Evolutionary conservation across 495 filamentous ascomycete genomes (phyloP).

Genomic region (Darksidea phi): DNA sequence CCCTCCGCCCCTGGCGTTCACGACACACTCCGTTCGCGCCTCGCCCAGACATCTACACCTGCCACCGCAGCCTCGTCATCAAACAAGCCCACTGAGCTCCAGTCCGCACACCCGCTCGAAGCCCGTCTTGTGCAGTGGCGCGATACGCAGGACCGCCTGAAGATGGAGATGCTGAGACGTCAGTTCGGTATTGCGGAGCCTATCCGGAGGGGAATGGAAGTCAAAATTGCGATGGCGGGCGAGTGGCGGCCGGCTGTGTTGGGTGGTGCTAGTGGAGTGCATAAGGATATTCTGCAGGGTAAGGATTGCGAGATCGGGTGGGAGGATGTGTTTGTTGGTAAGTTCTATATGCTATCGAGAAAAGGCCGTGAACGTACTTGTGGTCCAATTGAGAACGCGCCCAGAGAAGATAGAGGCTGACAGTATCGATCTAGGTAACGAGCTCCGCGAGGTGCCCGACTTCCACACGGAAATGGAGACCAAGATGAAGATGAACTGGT

Average conservation of each 20-base stretch:
- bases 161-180: conserved; percentile 82
- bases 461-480: conserved; percentile 95
- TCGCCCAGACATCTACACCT: conserved; percentile 53
- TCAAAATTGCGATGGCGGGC: conserved; percentile 71
- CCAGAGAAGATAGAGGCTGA: conserved; percentile 21
- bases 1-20: conserved; percentile 88
- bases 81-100: conserved; percentile 30
- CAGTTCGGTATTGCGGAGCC: conserved; percentile 93
- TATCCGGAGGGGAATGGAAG: conserved; percentile 89
- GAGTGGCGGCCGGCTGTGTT: conserved; percentile 52
- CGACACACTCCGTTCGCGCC: conserved; percentile 83
- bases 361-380: background rate
- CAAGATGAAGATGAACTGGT: conserved; percentile 73
- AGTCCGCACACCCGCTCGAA: conserved; percentile 84
- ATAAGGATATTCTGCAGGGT: conserved; percentile 75
- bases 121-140: conserved; percentile 80
- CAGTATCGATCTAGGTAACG: conserved; percentile 54
- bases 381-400: conserved; percentile 1
- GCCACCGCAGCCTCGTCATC: conserved; percentile 44
- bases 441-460: conserved; percentile 59
- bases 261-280: conserved; percentile 48
- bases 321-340: conserved; percentile 85
- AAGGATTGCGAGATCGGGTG: conserved; percentile 71
- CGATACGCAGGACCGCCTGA: conserved; percentile 77
- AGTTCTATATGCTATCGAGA: conserved; percentile 11